Evolutionary conservation across 2,329 filamentous ascomycete species (phyloP).

Genomic region (Metarhizium guizhouense): DNA sequence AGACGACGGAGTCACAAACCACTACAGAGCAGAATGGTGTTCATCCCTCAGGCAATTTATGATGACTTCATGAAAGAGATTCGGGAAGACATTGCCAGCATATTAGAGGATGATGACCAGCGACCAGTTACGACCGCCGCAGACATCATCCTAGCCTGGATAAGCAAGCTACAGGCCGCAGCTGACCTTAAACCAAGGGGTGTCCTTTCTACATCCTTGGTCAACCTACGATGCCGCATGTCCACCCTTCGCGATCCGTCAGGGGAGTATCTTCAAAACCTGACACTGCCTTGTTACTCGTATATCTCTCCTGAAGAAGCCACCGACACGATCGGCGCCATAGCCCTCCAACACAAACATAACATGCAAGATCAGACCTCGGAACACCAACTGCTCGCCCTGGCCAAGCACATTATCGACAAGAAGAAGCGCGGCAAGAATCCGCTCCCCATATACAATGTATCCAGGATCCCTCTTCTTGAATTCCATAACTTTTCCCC

Average conservation of each 20-base stretch:
- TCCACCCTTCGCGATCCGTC: slow-evolving; percentile 4
- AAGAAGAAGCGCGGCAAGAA: background rate
- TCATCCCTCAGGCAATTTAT: slow-evolving; percentile 6
- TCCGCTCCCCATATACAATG: background rate
- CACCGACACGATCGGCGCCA: background rate
- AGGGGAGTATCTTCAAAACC: slow-evolving; percentile 6
- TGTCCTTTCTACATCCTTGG: background rate
- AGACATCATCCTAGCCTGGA: slow-evolving; percentile 7
- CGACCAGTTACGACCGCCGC: slow-evolving; percentile 4
- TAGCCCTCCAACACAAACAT: slow-evolving; percentile 6
- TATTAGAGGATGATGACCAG: slow-evolving; percentile 1
- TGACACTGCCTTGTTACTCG: slow-evolving; percentile 4
- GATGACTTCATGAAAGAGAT: slow-evolving; percentile 4
- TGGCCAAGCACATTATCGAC: background rate
- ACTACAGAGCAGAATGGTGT: slow-evolving; percentile 6
- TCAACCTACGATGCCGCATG: slow-evolving; percentile 5
- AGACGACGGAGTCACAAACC: background rate
- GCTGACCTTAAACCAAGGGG: slow-evolving; percentile 1
- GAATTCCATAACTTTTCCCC: slow-evolving; percentile 4
- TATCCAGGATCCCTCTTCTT: background rate
- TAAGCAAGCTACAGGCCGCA: slow-evolving; percentile 4
- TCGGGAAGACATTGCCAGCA: slow-evolving; percentile 1
- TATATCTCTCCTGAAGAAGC: background rate
- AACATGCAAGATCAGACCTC: slow-evolving; percentile 3
- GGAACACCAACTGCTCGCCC: slow-evolving; percentile 1